Evolutionary conservation across 352 stramenopile genomes (phyloP).

Genomic region (Phytophthora cryptogea): DNA sequence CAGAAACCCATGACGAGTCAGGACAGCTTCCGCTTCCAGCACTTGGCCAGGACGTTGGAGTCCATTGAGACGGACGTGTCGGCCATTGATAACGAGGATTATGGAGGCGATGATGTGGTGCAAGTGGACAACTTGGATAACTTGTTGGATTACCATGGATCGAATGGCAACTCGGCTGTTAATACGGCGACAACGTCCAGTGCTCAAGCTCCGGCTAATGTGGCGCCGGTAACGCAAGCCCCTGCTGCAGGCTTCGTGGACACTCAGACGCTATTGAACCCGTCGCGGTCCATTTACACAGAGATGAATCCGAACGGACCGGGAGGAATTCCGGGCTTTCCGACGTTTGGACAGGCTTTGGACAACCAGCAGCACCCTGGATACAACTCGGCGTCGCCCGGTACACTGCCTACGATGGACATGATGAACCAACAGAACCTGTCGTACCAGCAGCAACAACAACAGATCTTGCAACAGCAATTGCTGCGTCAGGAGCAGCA

Average conservation of each 20-base stretch:
- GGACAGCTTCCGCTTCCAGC: constrained; percentile 87
- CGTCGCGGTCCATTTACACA: constrained; percentile 54
- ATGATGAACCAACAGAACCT: constrained; percentile 51
- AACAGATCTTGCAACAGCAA: constrained; percentile 59
- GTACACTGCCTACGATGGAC: constrained; percentile 27
- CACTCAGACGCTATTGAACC: constrained; percentile 70
- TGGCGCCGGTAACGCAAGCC: neutral
- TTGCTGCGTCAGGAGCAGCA: constrained; percentile 60
- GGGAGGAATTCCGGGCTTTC: constrained; percentile 24
- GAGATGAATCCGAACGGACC: constrained; percentile 35
- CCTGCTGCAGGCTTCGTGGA: constrained; percentile 58
- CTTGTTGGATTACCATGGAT: constrained; percentile 73
- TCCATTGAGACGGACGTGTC: constrained; percentile 83
- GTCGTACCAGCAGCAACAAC: constrained; percentile 44
- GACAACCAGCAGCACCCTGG: constrained; percentile 33
- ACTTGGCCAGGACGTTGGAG: constrained; percentile 75
- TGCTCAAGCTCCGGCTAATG: neutral
- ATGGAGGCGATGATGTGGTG: constrained; percentile 79
- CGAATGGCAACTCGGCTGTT: constrained; percentile 25
- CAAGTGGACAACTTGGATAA: constrained; percentile 88
- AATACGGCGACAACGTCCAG: constrained; percentile 14
- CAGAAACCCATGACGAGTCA: constrained; percentile 89
- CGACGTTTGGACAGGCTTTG: constrained; percentile 36
- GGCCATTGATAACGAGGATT: constrained; percentile 84
- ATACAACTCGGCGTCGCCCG: constrained; percentile 33